Evolutionary conservation across 371 early-diverging fungal species (phyloP).

Genomic region (Syncephalastrum monosporum): DNA sequence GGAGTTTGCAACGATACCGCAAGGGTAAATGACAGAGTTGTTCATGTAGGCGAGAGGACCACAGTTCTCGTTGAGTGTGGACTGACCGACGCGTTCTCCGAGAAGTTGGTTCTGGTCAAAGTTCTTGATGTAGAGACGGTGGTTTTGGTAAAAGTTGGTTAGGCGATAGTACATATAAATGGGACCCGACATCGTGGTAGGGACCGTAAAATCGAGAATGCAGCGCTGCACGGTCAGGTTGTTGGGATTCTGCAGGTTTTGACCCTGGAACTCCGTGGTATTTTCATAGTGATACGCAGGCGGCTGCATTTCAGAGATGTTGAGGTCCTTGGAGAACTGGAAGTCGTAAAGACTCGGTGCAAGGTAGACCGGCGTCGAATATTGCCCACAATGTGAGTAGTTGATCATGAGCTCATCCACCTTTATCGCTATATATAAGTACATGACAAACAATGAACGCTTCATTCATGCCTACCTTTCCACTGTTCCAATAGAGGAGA

Average conservation of each 20-base stretch:
- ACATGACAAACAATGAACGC: neutral
- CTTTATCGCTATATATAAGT: constrained; percentile 20
- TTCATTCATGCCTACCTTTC: constrained; percentile 13
- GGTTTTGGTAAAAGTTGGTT: constrained; percentile 98
- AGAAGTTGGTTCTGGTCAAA: constrained; percentile 81
- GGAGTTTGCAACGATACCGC: constrained; percentile 98
- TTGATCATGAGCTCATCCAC: constrained; percentile 83
- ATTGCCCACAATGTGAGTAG: constrained; percentile 80
- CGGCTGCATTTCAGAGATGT: constrained; percentile 15
- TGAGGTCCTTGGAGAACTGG: constrained; percentile 14
- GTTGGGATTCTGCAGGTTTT: constrained; percentile 42
- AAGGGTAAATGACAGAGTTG: constrained; percentile 82
- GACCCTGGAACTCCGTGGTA: constrained; percentile 25
- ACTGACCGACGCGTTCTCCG: constrained; percentile 46
- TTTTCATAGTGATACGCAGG: constrained; percentile 39
- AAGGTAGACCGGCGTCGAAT: constrained; percentile 30
- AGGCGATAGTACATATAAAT: constrained; percentile 94
- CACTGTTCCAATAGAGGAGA: constrained; percentile 58
- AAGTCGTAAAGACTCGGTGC: constrained; percentile 21
- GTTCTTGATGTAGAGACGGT: constrained; percentile 93
- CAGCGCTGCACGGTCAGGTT: constrained; percentile 56
- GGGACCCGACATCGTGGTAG: constrained; percentile 65
- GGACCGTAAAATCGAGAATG: constrained; percentile 74
- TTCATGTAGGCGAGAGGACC: constrained; percentile 47
- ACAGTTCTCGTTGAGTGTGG: constrained; percentile 35